phyloP scores from a whole-genome alignment of 768 basidiomycete species.

The Lanmaoa rubissima region DNA sequence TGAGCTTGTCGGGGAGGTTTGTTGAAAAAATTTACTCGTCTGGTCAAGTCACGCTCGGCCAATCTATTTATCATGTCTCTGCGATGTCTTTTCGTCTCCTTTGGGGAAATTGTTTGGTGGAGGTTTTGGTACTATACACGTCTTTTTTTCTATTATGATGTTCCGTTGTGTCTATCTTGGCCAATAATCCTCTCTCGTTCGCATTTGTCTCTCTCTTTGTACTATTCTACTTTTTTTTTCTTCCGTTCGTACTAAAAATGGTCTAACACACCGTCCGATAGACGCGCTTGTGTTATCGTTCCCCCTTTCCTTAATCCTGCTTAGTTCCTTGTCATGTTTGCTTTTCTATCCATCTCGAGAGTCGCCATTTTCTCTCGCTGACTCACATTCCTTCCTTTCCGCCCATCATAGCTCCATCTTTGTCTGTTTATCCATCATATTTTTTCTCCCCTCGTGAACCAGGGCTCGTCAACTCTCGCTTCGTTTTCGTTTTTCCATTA shows the following conservation, averaged over 20 bases:
- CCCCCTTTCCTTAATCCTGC: background rate
- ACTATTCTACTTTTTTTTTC: background rate
- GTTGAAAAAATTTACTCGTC: background rate
- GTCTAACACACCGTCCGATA: background rate
- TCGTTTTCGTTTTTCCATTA: background rate
- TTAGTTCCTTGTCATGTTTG: conserved; percentile 3
- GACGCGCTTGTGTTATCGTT: conserved; percentile 10
- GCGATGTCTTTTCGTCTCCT: background rate
- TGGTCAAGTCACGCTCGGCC: background rate
- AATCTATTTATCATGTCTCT: conserved; percentile 5
- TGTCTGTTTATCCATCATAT: conserved; percentile 8
- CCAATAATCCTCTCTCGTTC: conserved; percentile 3
- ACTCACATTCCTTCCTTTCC: conserved; percentile 4
- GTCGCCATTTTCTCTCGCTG: conserved; percentile 6
- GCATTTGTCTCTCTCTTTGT: conserved; percentile 13
- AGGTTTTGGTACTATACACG: conserved; percentile 4
- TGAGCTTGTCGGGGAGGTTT: conserved; percentile 9
- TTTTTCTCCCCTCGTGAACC: conserved; percentile 4
- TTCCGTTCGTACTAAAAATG: conserved; percentile 10
- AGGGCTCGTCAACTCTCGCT: background rate
- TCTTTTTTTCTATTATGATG: conserved; percentile 3
- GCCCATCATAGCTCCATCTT: conserved; percentile 4
- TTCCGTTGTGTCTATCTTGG: conserved; percentile 8
- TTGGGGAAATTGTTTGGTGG: conserved; percentile 8
- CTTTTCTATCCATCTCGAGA: conserved; percentile 11